These are phyloP conservation scores for Termitomyces sp. DNA, from an alignment of 768 basidiomycete species.

Conservation along the genomic window DNA sequence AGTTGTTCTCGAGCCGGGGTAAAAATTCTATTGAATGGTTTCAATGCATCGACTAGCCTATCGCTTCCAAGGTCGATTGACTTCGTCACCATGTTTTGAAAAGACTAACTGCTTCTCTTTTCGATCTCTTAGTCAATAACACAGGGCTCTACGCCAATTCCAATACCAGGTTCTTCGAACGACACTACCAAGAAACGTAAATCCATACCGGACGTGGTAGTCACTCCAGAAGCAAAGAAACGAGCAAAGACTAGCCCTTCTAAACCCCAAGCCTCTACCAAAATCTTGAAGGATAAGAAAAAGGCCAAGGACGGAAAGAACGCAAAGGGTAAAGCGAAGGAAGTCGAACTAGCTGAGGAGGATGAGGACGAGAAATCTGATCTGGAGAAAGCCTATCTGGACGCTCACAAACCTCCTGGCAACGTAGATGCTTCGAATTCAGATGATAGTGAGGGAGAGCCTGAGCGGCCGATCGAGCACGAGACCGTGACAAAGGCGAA, in stretches of 20 bases:
- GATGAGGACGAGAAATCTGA: constrained; percentile 30
- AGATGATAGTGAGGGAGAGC: not conserved
- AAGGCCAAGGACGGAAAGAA: constrained; percentile 15
- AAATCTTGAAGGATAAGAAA: constrained; percentile 16
- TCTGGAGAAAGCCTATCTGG: constrained; percentile 30
- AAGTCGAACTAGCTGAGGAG: constrained; percentile 17
- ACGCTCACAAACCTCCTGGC: constrained; percentile 1
- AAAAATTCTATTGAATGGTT: not conserved
- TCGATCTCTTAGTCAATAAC: constrained; percentile 9
- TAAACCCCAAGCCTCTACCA: not conserved
- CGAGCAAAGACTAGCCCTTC: constrained; percentile 20
- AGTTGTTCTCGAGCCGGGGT: constrained; percentile 14
- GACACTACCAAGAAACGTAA: constrained; percentile 29
- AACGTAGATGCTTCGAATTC: constrained; percentile 15
- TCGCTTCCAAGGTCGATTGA: constrained; percentile 5
- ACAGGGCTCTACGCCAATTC: constrained; percentile 9
- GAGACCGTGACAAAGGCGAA: constrained; percentile 49
- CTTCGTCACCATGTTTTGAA: not conserved
- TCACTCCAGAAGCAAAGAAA: constrained; percentile 16
- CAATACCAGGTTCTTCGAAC: constrained; percentile 21
- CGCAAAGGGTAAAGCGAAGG: constrained; percentile 15
- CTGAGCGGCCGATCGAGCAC: constrained; percentile 39
- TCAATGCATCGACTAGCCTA: constrained; percentile 14
- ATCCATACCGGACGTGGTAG: constrained; percentile 17
- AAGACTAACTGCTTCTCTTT: not conserved